Evolutionary conservation across 2,329 filamentous ascomycete genomes (phyloP).

Genomic region (Graphiopsis chlorocephala): DNA sequence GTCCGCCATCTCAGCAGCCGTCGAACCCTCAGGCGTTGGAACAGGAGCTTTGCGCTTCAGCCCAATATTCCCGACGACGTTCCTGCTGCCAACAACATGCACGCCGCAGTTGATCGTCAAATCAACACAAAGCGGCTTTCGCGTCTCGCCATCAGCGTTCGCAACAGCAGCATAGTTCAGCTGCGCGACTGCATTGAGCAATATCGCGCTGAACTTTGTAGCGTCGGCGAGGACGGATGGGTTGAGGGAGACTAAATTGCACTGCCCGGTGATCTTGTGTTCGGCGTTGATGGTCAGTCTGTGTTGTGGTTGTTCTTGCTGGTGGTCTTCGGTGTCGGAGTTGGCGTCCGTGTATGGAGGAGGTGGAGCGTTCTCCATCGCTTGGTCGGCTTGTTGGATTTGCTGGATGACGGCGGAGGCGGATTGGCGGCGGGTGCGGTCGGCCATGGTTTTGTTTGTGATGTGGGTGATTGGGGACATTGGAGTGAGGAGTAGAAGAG

Average conservation of each 20-base stretch:
- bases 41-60: conserved; percentile 26
- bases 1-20: conserved; percentile 8
- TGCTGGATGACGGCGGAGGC: conserved; percentile 5
- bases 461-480: background rate
- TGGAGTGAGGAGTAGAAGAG: background rate
- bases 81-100: conserved; percentile 31
- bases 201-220: conserved; percentile 43
- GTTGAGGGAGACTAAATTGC: conserved; percentile 52
- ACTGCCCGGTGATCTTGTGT: conserved; percentile 46
- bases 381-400: conserved; percentile 16
- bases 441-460: background rate
- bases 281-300: conserved; percentile 50
- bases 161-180: conserved; percentile 35
- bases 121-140: conserved; percentile 50
- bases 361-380: conserved; percentile 20
- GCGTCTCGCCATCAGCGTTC: conserved; percentile 33
- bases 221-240: conserved; percentile 37
- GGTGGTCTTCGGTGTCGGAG: conserved; percentile 23
- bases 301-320: conserved; percentile 30
- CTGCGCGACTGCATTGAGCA: conserved; percentile 45
- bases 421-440: background rate
- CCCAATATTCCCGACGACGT: conserved; percentile 32
- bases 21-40: background rate
- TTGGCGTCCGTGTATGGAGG: conserved; percentile 28
- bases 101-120: conserved; percentile 40